phyloP scores from a whole-genome alignment of 2,329 filamentous ascomycete genomes.

The Phyllosticta capitalensis region DNA sequence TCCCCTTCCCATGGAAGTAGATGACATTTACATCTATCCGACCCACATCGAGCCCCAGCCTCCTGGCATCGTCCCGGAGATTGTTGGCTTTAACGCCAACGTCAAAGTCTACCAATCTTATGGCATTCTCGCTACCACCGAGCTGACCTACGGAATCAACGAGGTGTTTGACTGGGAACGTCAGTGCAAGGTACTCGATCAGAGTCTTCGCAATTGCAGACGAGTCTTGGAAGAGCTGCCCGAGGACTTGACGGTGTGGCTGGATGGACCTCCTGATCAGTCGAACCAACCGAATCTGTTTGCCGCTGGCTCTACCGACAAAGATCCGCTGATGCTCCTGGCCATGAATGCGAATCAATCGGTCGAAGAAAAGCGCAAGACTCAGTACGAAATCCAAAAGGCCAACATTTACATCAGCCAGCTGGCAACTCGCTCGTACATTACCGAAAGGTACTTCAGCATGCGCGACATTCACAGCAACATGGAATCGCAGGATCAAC shows the following conservation, averaged over 20 bases:
- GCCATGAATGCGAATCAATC: conserved; percentile 13
- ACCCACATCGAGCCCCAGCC: conserved; percentile 63
- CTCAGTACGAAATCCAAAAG: conserved; percentile 85
- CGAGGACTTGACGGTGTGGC: conserved; percentile 53
- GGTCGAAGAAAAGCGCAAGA: conserved; percentile 31
- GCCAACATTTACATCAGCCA: conserved; percentile 81
- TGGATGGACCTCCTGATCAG: conserved; percentile 29
- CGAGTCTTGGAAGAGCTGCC: conserved; percentile 58
- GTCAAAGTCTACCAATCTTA: conserved; percentile 73
- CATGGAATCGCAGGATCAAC: conserved; percentile 36
- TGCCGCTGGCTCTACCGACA: conserved; percentile 14
- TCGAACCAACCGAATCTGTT: conserved; percentile 9
- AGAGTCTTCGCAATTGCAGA: conserved; percentile 63
- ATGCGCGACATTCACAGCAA: conserved; percentile 54
- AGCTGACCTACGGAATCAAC: conserved; percentile 72
- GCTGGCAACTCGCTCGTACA: conserved; percentile 70
- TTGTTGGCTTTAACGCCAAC: conserved; percentile 74
- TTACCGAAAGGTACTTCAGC: conserved; percentile 78
- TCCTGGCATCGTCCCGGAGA: conserved; percentile 54
- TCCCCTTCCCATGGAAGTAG: conserved; percentile 68
- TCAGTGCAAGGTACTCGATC: conserved; percentile 64
- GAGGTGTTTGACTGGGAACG: conserved; percentile 65
- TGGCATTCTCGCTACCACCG: conserved; percentile 67
- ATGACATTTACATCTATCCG: conserved; percentile 70
- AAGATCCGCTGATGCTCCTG: conserved; percentile 17